These are phyloP conservation scores for Acer yangbiense DNA, from an alignment of 345 rosid species.

Conservation along the genomic window DNA sequence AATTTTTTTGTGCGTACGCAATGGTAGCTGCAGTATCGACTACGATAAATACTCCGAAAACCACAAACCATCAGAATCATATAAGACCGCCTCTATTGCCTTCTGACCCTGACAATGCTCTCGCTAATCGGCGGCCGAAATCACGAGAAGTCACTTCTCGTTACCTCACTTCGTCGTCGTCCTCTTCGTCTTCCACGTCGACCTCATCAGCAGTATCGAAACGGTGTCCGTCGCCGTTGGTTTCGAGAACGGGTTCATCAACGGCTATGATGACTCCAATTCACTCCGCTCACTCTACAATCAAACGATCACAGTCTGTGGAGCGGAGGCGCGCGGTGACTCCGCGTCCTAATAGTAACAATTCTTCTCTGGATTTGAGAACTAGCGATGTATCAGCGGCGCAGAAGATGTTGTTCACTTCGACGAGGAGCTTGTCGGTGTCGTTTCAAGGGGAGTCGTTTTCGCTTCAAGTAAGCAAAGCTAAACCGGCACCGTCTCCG, in stretches of 20 bases:
- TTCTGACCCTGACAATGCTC: constrained; percentile 69
- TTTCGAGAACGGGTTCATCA: constrained; percentile 45
- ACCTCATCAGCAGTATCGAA: constrained; percentile 35
- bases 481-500: constrained; percentile 59
- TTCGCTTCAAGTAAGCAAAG: constrained; percentile 69
- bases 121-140: constrained; percentile 60
- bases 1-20: constrained; percentile 21
- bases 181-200: constrained; percentile 38
- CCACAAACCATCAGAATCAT: constrained; percentile 32
- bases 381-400: constrained; percentile 51
- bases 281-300: constrained; percentile 34
- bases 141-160: constrained; percentile 81
- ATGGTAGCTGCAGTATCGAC: constrained; percentile 76
- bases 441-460: constrained; percentile 87
- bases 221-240: constrained; percentile 64
- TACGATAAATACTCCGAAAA: constrained; percentile 33
- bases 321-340: constrained; percentile 70
- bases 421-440: constrained; percentile 75
- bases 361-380: constrained; percentile 41
- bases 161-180: constrained; percentile 50
- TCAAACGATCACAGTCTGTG: constrained; percentile 64
- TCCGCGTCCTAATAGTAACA: constrained; percentile 39
- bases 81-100: constrained; percentile 63
- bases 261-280: constrained; percentile 34
- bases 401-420: constrained; percentile 66